These are phyloP conservation scores for Dentipellis sp. DNA, from an alignment of 768 basidiomycete species.

Conservation along the genomic window DNA sequence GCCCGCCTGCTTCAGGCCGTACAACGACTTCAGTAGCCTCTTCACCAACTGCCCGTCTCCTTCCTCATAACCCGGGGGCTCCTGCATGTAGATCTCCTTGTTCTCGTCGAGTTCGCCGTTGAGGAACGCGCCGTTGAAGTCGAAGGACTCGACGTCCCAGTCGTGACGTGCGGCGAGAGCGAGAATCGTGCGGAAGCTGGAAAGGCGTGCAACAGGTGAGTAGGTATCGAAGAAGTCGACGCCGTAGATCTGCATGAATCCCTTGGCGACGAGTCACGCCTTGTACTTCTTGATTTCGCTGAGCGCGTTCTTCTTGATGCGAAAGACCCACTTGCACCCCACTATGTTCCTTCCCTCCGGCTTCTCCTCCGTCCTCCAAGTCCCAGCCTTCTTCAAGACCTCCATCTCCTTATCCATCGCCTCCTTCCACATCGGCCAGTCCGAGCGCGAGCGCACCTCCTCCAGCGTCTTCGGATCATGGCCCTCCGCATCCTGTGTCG, in stretches of 20 bases:
- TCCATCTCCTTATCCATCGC: neutral
- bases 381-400: neutral
- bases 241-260: conserved; percentile 31
- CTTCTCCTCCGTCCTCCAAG: neutral
- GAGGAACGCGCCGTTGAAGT: conserved; percentile 32
- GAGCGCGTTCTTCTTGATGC: conserved; percentile 17
- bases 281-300: conserved; percentile 24
- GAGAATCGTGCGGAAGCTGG: conserved; percentile 24
- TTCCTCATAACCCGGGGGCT: neutral
- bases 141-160: conserved; percentile 30
- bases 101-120: conserved; percentile 22
- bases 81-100: neutral
- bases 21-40: conserved; percentile 13
- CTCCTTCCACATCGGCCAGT: conserved; percentile 19
- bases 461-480: neutral
- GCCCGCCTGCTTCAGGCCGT: neutral
- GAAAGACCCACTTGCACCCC: conserved; percentile 20
- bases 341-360: no score
- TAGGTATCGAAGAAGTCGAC: conserved; percentile 32
- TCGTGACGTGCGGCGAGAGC: conserved; percentile 24
- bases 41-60: neutral
- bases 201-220: conserved; percentile 30
- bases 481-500: neutral
- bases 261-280: conserved; percentile 31
- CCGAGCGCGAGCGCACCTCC: conserved; percentile 17